A percentile compares a stretch with the other conserved stretches of the same genome.
Conservation (phyloP, 169 alveolate genomes). For the Plasmodium gallinaceum region DNA sequence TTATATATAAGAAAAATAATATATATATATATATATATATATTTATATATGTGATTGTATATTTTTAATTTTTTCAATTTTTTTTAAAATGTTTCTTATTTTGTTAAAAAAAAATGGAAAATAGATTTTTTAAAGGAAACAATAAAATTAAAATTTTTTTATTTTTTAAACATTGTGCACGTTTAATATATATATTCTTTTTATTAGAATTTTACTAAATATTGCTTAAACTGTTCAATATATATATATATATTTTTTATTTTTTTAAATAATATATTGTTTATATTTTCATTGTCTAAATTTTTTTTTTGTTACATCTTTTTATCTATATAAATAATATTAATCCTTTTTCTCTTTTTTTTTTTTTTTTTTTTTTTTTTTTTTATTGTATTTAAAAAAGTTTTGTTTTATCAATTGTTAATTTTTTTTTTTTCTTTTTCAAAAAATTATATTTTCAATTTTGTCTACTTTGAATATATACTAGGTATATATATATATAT, state of each 20-base stretch:
- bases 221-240: neutral
- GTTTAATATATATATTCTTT: conserved; percentile 2
- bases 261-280: neutral
- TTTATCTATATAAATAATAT: neutral
- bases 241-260: neutral
- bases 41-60: neutral
- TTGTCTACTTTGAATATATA: neutral
- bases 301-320: neutral
- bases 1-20: neutral
- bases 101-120: neutral
- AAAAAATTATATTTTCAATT: neutral
- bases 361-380: neutral
- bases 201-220: neutral
- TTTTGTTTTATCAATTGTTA: neutral
- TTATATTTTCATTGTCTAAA: neutral
- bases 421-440: neutral
- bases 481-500: neutral
- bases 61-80: neutral
- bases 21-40: conserved; percentile 2
- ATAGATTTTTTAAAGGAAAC: conserved; percentile 23
- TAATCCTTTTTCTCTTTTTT: neutral
- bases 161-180: conserved; percentile 17
- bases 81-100: neutral
- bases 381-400: neutral
- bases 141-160: conserved; percentile 8